phyloP scores from a whole-genome alignment of 1,284 basidiomycete genomes.

The Puccinia hordei region DNA sequence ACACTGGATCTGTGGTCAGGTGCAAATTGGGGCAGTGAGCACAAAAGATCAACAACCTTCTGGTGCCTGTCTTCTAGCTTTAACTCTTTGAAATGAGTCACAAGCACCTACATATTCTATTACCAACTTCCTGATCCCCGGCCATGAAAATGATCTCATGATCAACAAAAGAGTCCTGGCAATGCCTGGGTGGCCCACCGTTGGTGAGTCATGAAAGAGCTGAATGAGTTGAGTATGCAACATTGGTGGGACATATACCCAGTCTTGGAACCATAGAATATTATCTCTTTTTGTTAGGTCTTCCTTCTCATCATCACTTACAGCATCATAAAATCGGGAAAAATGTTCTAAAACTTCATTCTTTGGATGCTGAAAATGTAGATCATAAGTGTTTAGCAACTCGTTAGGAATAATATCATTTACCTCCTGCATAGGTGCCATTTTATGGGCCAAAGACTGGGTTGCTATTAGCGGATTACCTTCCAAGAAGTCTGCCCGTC shows the following conservation, averaged over 20 bases:
- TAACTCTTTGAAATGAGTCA: slow-evolving; percentile 58
- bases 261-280: background rate
- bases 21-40: no score
- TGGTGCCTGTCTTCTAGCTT: no score
- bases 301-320: background rate
- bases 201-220: background rate
- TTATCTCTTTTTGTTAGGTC: background rate
- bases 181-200: background rate
- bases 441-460: no score
- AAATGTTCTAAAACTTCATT: no score
- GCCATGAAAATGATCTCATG: no score
- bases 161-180: slow-evolving; percentile 15
- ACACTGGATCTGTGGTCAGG: no score
- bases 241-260: background rate
- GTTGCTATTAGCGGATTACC: background rate
- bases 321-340: no score
- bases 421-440: no score
- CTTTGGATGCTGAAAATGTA: no score
- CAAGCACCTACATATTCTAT: slow-evolving; percentile 53
- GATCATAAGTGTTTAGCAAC: background rate
- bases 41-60: no score
- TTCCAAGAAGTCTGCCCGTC: background rate
- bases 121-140: background rate
- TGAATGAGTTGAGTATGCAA: background rate
- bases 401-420: background rate